Evolutionary conservation across 371 early-diverging fungal species (phyloP).

Genomic region (Lichtheimia ornata): DNA sequence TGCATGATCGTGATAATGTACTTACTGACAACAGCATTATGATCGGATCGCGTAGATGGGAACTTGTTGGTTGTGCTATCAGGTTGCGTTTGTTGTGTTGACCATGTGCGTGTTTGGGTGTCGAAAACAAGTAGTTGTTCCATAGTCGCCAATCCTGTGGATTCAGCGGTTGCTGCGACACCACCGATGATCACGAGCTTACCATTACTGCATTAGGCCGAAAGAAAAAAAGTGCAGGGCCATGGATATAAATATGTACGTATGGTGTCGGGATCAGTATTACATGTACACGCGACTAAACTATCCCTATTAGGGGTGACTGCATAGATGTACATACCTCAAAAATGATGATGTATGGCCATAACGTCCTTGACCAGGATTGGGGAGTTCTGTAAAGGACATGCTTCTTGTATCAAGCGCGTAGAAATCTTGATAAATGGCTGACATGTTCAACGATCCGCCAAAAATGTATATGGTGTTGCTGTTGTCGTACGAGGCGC

Average conservation of each 20-base stretch:
- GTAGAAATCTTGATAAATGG: conserved; percentile 26
- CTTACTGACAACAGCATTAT: conserved; percentile 43
- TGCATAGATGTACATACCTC: conserved; percentile 23
- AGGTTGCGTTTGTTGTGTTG: not conserved
- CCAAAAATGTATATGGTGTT: conserved; percentile 33
- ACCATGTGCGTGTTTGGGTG: conserved; percentile 28
- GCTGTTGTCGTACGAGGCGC: conserved; percentile 20
- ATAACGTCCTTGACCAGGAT: conserved; percentile 20
- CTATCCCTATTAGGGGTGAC: conserved; percentile 5
- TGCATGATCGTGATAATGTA: not conserved
- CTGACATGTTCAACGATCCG: conserved; percentile 17
- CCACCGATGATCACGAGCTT: conserved; percentile 46
- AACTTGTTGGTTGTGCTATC: not conserved
- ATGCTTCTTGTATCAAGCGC: conserved; percentile 20
- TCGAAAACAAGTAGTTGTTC: conserved; percentile 25
- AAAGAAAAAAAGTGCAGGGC: conserved; percentile 11
- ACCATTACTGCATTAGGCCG: conserved; percentile 29
- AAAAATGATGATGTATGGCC: conserved; percentile 42
- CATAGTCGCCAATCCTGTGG: conserved; percentile 19
- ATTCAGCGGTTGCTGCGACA: conserved; percentile 7
- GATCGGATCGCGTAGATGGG: conserved; percentile 29
- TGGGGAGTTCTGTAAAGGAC: conserved; percentile 16
- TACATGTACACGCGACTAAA: conserved; percentile 3
- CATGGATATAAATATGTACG: not conserved
- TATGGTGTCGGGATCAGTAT: not conserved